phyloP scores from a whole-genome alignment of 1,284 basidiomycete genomes.

The Golubevia pallescens region DNA sequence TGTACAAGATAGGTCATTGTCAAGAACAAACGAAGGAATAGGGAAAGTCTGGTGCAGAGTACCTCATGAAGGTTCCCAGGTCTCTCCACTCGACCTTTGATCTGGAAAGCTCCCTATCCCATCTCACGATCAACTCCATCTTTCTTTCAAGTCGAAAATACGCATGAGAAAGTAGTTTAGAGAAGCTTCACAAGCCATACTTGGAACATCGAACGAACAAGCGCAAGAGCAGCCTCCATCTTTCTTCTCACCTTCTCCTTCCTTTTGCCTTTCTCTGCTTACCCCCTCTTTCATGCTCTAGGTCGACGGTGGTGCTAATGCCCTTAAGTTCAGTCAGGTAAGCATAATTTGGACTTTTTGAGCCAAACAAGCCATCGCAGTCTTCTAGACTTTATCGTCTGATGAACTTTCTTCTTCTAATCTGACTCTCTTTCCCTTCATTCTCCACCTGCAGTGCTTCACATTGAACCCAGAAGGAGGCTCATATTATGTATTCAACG shows the following conservation, averaged over 20 bases:
- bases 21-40: neutral
- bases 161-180: too few species aligned
- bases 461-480: slow-evolving; percentile 80
- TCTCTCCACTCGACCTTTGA: too few species aligned
- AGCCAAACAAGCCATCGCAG: neutral
- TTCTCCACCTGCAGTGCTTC: slow-evolving; percentile 73
- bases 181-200: too few species aligned
- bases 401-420: slow-evolving; percentile 11
- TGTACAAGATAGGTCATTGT: slow-evolving; percentile 1
- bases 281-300: neutral
- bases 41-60: too few species aligned
- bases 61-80: too few species aligned
- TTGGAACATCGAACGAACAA: too few species aligned
- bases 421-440: slow-evolving; percentile 67
- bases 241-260: neutral
- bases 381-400: neutral
- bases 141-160: too few species aligned
- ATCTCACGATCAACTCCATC: too few species aligned
- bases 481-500: slow-evolving; percentile 89
- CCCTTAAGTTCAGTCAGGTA: slow-evolving; percentile 38
- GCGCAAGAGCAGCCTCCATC: too few species aligned
- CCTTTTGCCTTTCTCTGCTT: neutral
- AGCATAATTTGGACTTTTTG: too few species aligned
- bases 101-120: too few species aligned
- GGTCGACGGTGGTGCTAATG: slow-evolving; percentile 35